Percentiles rank a stretch among this genome's conserved stretches.
Conservation (phyloP, 768 basidiomycete genomes). For the Boletus rubescentipes region DNA sequence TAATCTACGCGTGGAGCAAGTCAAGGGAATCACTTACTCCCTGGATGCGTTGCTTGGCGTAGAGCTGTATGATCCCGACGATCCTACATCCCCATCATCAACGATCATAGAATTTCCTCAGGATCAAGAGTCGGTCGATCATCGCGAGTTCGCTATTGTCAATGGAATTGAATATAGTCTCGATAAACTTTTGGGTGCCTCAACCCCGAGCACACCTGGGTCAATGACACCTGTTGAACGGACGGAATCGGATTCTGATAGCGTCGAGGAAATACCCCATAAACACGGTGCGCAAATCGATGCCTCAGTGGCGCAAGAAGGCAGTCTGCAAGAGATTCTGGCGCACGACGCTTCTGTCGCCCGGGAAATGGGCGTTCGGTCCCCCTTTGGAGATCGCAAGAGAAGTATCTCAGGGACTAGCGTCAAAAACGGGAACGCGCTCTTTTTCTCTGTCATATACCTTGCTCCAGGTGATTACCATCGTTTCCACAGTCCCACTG, state of each 20-base stretch:
- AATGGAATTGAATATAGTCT: conserved; percentile 97
- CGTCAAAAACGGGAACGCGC: conserved; percentile 72
- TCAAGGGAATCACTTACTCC: conserved; percentile 97
- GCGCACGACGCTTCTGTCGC: conserved; percentile 73
- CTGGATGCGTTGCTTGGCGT: conserved; percentile 90
- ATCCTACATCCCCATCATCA: conserved; percentile 42
- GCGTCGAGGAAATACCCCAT: conserved; percentile 34
- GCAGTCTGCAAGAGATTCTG: conserved; percentile 52
- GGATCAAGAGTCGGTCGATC: conserved; percentile 65
- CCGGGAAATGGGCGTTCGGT: conserved; percentile 61
- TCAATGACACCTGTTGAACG: conserved; percentile 31
- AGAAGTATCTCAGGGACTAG: conserved; percentile 43
- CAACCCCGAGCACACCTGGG: conserved; percentile 41
- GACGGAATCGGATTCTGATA: conserved; percentile 20
- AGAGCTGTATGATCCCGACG: conserved; percentile 45
- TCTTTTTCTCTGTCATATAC: conserved; percentile 95
- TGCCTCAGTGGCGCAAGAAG: conserved; percentile 66
- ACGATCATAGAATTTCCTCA: conserved; percentile 41
- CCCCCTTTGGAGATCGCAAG: conserved; percentile 34
- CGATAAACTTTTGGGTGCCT: conserved; percentile 77
- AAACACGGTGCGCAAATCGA: conserved; percentile 73
- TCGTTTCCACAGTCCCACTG: conserved; percentile 92
- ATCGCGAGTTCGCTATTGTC: conserved; percentile 91
- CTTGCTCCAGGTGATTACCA: conserved; percentile 99
- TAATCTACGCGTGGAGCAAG: conserved; percentile 83